phyloP scores from a whole-genome alignment of 352 stramenopile genomes.

The Globisporangium nagaii region DNA sequence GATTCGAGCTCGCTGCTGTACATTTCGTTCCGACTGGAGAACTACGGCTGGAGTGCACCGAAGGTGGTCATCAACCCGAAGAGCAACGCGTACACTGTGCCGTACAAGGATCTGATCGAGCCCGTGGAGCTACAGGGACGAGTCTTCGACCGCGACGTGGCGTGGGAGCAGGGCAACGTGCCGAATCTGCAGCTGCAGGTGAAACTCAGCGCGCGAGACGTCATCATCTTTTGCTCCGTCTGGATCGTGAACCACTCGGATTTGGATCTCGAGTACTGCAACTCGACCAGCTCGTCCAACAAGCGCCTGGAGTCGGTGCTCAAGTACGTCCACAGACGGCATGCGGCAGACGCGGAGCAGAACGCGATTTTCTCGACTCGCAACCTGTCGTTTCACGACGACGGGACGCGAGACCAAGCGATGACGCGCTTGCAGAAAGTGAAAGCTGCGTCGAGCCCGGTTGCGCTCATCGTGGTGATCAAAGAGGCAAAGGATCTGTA shows the following conservation, averaged over 20 bases:
- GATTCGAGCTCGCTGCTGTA: conserved; percentile 60
- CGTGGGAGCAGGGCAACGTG: conserved; percentile 68
- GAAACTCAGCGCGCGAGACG: conserved; percentile 71
- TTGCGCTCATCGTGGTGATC: conserved; percentile 78
- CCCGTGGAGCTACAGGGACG: conserved; percentile 62
- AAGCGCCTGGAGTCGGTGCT: conserved; percentile 61
- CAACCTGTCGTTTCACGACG: conserved; percentile 57
- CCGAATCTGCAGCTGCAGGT: conserved; percentile 81
- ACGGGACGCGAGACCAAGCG: conserved; percentile 36
- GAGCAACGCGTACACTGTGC: conserved; percentile 50
- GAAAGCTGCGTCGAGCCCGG: conserved; percentile 69
- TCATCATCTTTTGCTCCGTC: conserved; percentile 83
- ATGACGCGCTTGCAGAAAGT: conserved; percentile 69
- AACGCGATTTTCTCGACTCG: conserved; percentile 56
- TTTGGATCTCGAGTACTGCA: conserved; percentile 84
- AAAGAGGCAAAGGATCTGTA: conserved; percentile 75
- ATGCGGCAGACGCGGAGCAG: conserved; percentile 33
- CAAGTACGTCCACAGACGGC: conserved; percentile 68
- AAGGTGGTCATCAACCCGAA: conserved; percentile 81
- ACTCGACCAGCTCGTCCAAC: conserved; percentile 69
- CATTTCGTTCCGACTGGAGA: conserved; percentile 81
- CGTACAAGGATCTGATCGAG: conserved; percentile 78
- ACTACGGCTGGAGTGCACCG: conserved; percentile 84
- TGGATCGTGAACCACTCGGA: conserved; percentile 88
- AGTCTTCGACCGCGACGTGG: conserved; percentile 60